Conservation (phyloP, 176 grass and related monocot species). For the Elaeis guineensis region DNA sequence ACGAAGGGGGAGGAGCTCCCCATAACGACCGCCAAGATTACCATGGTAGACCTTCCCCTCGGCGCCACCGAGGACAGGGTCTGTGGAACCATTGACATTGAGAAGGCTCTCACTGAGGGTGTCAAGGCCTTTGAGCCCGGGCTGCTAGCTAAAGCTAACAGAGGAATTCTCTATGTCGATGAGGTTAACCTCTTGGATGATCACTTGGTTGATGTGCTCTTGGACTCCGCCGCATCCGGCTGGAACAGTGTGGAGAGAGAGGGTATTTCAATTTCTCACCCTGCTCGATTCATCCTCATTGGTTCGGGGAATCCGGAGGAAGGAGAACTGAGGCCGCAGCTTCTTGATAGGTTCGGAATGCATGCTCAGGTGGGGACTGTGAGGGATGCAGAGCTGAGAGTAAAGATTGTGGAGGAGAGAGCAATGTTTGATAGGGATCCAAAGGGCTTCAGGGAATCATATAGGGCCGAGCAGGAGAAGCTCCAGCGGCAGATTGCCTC, state of each 20-base stretch:
- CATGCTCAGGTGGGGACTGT: slow-evolving; percentile 87
- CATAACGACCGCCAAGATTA: slow-evolving; percentile 54
- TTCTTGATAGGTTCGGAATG: slow-evolving; percentile 94
- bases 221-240: slow-evolving; percentile 69
- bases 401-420: slow-evolving; percentile 93
- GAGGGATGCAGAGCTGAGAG: slow-evolving; percentile 78
- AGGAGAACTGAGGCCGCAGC: slow-evolving; percentile 85
- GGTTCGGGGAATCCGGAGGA: slow-evolving; percentile 94
- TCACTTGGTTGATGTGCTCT: slow-evolving; percentile 85
- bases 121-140: slow-evolving; percentile 98
- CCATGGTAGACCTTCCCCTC: slow-evolving; percentile 94
- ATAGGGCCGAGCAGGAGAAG: slow-evolving; percentile 68
- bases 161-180: slow-evolving; percentile 90
- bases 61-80: slow-evolving; percentile 95
- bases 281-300: slow-evolving; percentile 89
- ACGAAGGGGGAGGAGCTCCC: slow-evolving; percentile 41
- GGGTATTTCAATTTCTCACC: slow-evolving; percentile 97
- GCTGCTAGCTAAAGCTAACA: slow-evolving; percentile 85
- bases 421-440: slow-evolving; percentile 71
- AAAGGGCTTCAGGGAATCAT: slow-evolving; percentile 63
- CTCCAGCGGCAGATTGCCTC: slow-evolving; percentile 72
- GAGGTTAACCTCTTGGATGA: slow-evolving; percentile 91
- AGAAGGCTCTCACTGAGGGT: slow-evolving; percentile 92
- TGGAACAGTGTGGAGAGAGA: slow-evolving; percentile 99
- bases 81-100: slow-evolving; percentile 95